phyloP scores from a whole-genome alignment of 2,329 filamentous ascomycete species.

The Aspergillus bombycis region DNA sequence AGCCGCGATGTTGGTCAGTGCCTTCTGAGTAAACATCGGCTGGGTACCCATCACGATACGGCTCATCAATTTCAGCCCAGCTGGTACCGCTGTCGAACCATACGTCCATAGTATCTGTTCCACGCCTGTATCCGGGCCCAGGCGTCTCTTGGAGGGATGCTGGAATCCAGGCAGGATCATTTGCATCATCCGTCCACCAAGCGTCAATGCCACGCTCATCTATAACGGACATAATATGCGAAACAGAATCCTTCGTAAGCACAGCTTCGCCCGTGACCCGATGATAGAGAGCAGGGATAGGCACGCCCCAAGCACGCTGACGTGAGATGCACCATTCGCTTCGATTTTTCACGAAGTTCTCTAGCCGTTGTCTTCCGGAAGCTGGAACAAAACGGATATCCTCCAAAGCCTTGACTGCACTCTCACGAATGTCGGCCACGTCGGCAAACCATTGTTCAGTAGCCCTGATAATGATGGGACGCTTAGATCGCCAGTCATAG shows the following conservation, averaged over 20 bases:
- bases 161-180: constrained; percentile 79
- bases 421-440: constrained; percentile 77
- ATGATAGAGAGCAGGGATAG: constrained; percentile 87
- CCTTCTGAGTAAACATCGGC: constrained; percentile 94
- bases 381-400: constrained; percentile 79
- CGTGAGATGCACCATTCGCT: constrained; percentile 98
- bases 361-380: constrained; percentile 71
- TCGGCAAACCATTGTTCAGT: constrained; percentile 99
- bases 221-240: constrained; percentile 81
- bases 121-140: constrained; percentile 64
- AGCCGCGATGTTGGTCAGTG: constrained; percentile 93
- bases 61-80: constrained; percentile 65
- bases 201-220: constrained; percentile 79
- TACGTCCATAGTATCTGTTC: constrained; percentile 96
- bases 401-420: constrained; percentile 70
- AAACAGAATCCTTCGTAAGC: constrained; percentile 77
- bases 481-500: constrained; percentile 96
- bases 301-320: constrained; percentile 94
- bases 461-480: constrained; percentile 85
- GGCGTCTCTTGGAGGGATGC: constrained; percentile 57
- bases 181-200: constrained; percentile 84
- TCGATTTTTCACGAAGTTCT: constrained; percentile 82
- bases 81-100: constrained; percentile 99
- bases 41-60: constrained; percentile 34
- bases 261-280: constrained; percentile 69